These are phyloP conservation scores for Microascus cirrosus DNA, from an alignment of 2,329 filamentous ascomycete genomes.

Conservation along the genomic window DNA sequence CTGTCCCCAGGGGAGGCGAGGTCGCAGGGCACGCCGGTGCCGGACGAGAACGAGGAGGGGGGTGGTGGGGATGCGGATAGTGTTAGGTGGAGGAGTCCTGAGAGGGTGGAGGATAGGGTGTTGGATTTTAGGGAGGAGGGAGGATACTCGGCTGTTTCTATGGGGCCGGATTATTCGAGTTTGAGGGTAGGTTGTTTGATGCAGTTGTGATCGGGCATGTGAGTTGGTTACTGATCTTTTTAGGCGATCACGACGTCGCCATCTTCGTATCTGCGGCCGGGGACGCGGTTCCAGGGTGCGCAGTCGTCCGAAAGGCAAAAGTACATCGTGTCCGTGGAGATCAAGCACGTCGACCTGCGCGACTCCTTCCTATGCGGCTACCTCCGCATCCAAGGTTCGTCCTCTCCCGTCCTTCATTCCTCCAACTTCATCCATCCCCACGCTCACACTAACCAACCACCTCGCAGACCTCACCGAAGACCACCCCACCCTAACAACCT, in stretches of 20 bases:
- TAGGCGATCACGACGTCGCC: slow-evolving; percentile 68
- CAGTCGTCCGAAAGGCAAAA: slow-evolving; percentile 88
- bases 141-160: slow-evolving; percentile 19
- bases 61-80: background rate
- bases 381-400: slow-evolving; percentile 79
- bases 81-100: background rate
- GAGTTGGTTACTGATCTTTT: slow-evolving; percentile 2
- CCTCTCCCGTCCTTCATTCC: slow-evolving; percentile 1
- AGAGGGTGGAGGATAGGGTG: slow-evolving; percentile 12
- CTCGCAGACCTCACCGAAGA: slow-evolving; percentile 75
- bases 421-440: background rate
- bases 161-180: slow-evolving; percentile 25
- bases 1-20: slow-evolving; percentile 24
- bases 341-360: slow-evolving; percentile 89
- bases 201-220: background rate
- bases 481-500: slow-evolving; percentile 94
- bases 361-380: slow-evolving; percentile 95
- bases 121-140: slow-evolving; percentile 10
- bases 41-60: background rate
- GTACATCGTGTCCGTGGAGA: slow-evolving; percentile 93
- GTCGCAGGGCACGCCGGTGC: slow-evolving; percentile 16
- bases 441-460: slow-evolving; percentile 9
- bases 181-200: slow-evolving; percentile 17
- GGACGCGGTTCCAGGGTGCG: slow-evolving; percentile 79
- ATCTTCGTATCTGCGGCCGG: slow-evolving; percentile 76